phyloP scores from a whole-genome alignment of 2,329 filamentous ascomycete species.

The Penicillium sp. region DNA sequence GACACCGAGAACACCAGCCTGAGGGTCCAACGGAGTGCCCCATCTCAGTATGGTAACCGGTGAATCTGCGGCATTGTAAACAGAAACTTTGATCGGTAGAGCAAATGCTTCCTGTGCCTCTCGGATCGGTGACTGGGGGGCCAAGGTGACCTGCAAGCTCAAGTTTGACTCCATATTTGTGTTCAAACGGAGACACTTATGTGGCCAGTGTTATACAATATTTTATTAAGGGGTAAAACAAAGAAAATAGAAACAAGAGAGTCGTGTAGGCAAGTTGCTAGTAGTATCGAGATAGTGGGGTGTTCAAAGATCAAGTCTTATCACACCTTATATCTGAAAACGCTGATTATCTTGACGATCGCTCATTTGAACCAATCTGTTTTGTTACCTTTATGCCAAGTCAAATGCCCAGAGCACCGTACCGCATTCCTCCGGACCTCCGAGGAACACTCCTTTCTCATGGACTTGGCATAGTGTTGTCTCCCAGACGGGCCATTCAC shows the following conservation, averaged over 20 bases:
- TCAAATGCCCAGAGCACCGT: neutral
- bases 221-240: neutral
- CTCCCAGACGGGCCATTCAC: neutral
- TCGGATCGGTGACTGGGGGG: slow-evolving; percentile 14
- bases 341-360: neutral
- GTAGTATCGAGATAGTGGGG: neutral
- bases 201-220: neutral
- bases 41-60: slow-evolving; percentile 39
- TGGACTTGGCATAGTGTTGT: neutral
- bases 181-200: neutral
- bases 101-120: slow-evolving; percentile 17
- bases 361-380: slow-evolving; percentile 5
- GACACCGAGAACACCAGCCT: slow-evolving; percentile 32
- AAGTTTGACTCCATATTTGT: slow-evolving; percentile 13
- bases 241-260: too few relatives aligned
- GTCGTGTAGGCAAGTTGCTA: neutral
- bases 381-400: neutral
- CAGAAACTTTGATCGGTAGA: slow-evolving; percentile 28
- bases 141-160: slow-evolving; percentile 22
- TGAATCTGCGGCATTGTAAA: slow-evolving; percentile 30
- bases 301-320: neutral
- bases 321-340: slow-evolving; percentile 1
- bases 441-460: too few relatives aligned
- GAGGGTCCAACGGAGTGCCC: slow-evolving; percentile 39
- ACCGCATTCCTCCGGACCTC: neutral